phyloP scores from a whole-genome alignment of 2,329 filamentous ascomycete genomes.

The Phyllosticta paracitricarpa region DNA sequence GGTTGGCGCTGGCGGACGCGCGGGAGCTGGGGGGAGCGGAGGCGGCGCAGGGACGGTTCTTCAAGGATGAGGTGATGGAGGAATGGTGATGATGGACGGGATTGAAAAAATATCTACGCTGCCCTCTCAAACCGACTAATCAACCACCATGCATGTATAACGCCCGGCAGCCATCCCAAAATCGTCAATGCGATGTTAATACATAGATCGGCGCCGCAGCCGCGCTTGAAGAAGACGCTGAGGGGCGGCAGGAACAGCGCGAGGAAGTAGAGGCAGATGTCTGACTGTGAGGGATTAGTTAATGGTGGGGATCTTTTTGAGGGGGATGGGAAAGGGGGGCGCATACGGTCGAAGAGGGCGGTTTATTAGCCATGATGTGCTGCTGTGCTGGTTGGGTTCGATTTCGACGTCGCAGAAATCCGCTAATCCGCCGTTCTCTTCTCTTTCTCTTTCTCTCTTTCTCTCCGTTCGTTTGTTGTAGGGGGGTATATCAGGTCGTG shows the following conservation, averaged over 20 bases:
- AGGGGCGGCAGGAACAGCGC: conserved; percentile 29
- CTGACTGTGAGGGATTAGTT: conserved; percentile 11
- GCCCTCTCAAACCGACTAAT: neutral
- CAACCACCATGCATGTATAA: conserved; percentile 13
- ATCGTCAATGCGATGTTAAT: conserved; percentile 31
- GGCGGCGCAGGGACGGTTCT: conserved; percentile 21
- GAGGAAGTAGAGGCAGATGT: conserved; percentile 23
- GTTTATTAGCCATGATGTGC: neutral
- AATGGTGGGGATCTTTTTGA: neutral
- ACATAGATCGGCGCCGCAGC: conserved; percentile 29
- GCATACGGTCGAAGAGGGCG: neutral
- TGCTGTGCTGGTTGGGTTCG: neutral
- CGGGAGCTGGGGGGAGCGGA: conserved; percentile 20
- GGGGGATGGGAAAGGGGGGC: neutral
- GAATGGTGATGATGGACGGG: conserved; percentile 21
- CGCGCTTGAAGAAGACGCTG: conserved; percentile 30
- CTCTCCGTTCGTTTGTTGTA: no score
- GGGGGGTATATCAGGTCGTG: no score
- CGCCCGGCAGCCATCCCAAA: conserved; percentile 26
- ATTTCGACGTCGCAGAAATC: no score
- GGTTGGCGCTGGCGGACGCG: conserved; percentile 33
- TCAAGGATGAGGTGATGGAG: conserved; percentile 27
- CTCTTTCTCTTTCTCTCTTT: no score
- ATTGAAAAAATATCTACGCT: no score
- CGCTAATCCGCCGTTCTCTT: no score